A percentile compares a stretch with the other conserved stretches of the same genome.
Evolutionary conservation across 345 rosid species (phyloP).

Genomic region (Triadica sebifera): DNA sequence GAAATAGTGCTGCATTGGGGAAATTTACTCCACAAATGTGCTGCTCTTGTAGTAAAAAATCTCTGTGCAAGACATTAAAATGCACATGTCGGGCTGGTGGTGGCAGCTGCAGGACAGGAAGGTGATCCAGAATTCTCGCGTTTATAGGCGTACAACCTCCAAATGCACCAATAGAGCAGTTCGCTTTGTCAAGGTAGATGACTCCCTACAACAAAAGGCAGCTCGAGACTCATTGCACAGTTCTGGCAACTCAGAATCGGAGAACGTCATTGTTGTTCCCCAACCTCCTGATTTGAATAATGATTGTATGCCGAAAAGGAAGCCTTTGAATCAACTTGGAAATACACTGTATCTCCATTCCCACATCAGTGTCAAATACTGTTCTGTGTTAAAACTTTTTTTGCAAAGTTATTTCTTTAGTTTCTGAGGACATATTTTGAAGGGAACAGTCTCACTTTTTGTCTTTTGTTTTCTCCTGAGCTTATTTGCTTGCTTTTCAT

Average conservation of each 20-base stretch:
- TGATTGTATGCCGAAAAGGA: constrained; percentile 10
- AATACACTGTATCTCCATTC: constrained; percentile 12
- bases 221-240: not conserved
- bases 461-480: not conserved
- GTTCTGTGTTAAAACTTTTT: no score
- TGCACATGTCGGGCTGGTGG: constrained; percentile 29
- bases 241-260: not conserved
- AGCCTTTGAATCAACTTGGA: constrained; percentile 23
- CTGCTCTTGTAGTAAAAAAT: constrained; percentile 33
- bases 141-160: constrained; percentile 25
- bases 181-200: constrained; percentile 5
- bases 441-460: not conserved
- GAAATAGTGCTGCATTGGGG: constrained; percentile 5
- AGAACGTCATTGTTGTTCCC: constrained; percentile 3
- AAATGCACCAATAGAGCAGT: constrained; percentile 26
- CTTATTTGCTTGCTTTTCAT: not conserved
- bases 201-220: constrained; percentile 1
- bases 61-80: constrained; percentile 31
- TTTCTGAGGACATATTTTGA: not conserved
- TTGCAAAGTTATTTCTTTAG: no score
- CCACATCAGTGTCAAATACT: no score
- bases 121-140: no score
- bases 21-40: constrained; percentile 13
- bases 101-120: constrained; percentile 17
- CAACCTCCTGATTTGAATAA: constrained; percentile 12